phyloP scores from a whole-genome alignment of 108 stramenopile species.

The Fragilariopsis cylindrus region DNA sequence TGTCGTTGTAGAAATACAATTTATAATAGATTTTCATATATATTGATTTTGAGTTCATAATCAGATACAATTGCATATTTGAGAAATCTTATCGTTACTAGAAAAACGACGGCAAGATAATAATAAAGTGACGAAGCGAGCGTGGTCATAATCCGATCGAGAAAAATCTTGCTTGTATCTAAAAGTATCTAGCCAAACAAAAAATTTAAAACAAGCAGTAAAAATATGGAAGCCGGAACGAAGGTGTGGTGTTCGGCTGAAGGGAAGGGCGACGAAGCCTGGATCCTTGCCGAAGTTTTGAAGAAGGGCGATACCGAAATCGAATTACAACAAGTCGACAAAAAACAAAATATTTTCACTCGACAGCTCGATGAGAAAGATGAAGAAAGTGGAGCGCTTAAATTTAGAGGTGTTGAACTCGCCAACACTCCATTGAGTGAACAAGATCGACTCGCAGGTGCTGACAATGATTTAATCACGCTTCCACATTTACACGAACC shows the following conservation, averaged over 20 bases:
- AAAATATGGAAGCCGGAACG: constrained; percentile 83
- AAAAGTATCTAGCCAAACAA: too few relatives aligned
- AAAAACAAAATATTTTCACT: constrained; percentile 42
- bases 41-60: too few relatives aligned
- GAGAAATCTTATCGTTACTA: too few relatives aligned
- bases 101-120: too few relatives aligned
- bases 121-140: too few relatives aligned
- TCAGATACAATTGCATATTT: too few relatives aligned
- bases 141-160: too few relatives aligned
- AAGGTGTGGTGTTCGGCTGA: constrained; percentile 76
- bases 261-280: constrained; percentile 78
- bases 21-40: too few relatives aligned
- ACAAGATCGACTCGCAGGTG: constrained; percentile 73
- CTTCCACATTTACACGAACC: constrained; percentile 99
- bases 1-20: too few relatives aligned
- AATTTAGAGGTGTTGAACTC: constrained; percentile 86
- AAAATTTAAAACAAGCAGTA: background rate
- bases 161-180: too few relatives aligned
- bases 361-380: constrained; percentile 41
- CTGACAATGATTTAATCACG: constrained; percentile 91
- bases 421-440: constrained; percentile 75
- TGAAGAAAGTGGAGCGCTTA: constrained; percentile 54
- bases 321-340: constrained; percentile 58
- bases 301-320: constrained; percentile 49
- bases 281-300: constrained; percentile 84